A percentile compares a stretch with the other conserved stretches of the same genome.
These are phyloP conservation scores for Vaccinium myrtillus DNA, from an alignment of 148 eudicot genomes.

Conservation along the genomic window DNA sequence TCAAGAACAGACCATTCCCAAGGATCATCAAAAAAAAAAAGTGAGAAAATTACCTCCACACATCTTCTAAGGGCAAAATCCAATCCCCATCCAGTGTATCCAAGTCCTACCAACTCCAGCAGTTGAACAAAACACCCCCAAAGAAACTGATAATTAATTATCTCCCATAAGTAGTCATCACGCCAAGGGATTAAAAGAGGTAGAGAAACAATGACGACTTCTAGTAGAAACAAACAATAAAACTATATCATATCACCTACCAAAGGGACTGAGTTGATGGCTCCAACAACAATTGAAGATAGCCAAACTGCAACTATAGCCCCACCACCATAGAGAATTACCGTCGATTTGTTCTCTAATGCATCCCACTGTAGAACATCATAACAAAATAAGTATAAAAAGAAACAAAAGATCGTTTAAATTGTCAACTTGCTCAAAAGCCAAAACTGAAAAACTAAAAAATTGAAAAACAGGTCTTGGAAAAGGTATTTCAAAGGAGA, in stretches of 20 bases:
- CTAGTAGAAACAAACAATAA: neutral
- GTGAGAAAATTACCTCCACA: constrained; percentile 53
- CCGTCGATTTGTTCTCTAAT: constrained; percentile 92
- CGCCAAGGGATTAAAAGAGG: neutral
- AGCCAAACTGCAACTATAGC: constrained; percentile 89
- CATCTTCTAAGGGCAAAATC: constrained; percentile 93
- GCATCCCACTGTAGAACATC: constrained; percentile 75
- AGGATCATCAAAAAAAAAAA: neutral
- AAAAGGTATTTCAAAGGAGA: constrained; percentile 1
- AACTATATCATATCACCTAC: constrained; percentile 35
- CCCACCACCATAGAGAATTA: constrained; percentile 93
- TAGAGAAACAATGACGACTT: neutral
- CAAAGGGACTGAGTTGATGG: constrained; percentile 92
- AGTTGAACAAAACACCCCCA: neutral
- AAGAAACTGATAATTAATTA: neutral
- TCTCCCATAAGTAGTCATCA: neutral
- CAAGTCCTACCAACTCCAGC: neutral
- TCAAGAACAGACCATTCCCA: neutral
- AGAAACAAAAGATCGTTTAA: too few species aligned
- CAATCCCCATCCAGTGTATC: constrained; percentile 70
- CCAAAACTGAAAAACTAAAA: too few species aligned
- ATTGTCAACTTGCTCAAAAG: neutral
- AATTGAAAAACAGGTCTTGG: neutral
- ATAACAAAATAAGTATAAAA: neutral
- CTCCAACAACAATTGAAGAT: constrained; percentile 74